Conservation (phyloP, 331 rosid species). For the Phaseolus coccineus region DNA sequence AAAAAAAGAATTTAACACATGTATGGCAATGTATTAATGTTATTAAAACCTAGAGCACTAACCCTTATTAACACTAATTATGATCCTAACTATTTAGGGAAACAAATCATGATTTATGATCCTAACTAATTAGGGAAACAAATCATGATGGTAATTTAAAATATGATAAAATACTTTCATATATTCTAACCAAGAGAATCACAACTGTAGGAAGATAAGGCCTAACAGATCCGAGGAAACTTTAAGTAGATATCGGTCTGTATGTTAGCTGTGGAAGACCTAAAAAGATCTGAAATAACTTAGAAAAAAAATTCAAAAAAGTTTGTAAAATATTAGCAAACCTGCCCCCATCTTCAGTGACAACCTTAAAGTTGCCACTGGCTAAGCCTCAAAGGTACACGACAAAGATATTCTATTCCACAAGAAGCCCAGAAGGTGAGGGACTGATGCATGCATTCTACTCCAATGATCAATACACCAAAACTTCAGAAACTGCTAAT, state of each 20-base stretch:
- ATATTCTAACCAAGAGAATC: background rate
- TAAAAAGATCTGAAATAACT: background rate
- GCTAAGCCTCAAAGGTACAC: slow-evolving; percentile 19
- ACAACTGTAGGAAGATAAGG: slow-evolving; percentile 6
- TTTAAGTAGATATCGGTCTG: background rate
- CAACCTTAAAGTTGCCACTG: slow-evolving; percentile 3
- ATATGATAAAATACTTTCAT: background rate
- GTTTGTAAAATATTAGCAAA: background rate
- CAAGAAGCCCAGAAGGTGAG: background rate
- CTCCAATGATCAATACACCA: slow-evolving; percentile 18
- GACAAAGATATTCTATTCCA: slow-evolving; percentile 2
- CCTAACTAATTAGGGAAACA: background rate
- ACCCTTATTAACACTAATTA: background rate
- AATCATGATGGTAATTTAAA: background rate
- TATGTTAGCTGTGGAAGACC: background rate
- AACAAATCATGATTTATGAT: background rate
- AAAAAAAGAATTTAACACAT: background rate
- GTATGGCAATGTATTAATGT: background rate
- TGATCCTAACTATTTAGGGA: background rate
- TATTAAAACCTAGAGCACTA: background rate
- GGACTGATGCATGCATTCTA: slow-evolving; percentile 12
- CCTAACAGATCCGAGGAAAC: slow-evolving; percentile 13
- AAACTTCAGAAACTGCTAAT: slow-evolving; percentile 17
- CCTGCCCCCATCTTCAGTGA: background rate
- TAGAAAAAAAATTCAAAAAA: background rate